Evolutionary conservation across 345 rosid species (phyloP), one percentile per base, ranked within the genome.

Genomic region (Clarkia xantiana): DNA sequence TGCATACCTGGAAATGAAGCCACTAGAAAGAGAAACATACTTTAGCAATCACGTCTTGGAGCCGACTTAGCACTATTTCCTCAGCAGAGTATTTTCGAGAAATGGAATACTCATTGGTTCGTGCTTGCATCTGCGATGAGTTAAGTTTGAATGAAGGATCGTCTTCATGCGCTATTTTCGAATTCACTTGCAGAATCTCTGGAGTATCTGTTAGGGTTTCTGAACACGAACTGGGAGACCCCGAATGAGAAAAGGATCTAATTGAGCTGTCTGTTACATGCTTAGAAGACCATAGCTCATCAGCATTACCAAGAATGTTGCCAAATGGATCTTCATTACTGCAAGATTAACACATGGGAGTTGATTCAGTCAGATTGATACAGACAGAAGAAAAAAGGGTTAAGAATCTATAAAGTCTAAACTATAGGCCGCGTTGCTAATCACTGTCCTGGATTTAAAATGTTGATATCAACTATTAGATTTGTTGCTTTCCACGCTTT

Each of bases 271-370:
- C 69, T 40, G 71, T 64, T 47, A 61, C 71, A 72, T 77, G 78
- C 76, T 79, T 79, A 44, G 86, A 69, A 58, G 84, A 62, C 96
- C 98, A 86, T 51, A 86, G 70, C 69, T 75, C 94, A 67, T 79
- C 80, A 56, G 76, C 71, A 62, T 54, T 45, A 46, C 57, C 78
- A 74, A 83, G 79, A 73, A 49, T 82, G 70, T 73, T 61, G 55
- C 94, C 85, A 80, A 78, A 86, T 51, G 89, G 76, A 66, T 76
- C 87, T 67, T 82, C 98, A 65, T 78, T 80, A 72, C 98, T 84
- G 95, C 90, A 84, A 81, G 80, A 86, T 62, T 82, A 83, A 53
- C 79, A 75, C 85, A 86, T 84, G 94, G 76, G 84, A 78, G 94
- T 72, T 77, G 76, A 75, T 56, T 74, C 61, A 72, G 88, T 80